These are phyloP conservation scores for Penicillium decumbens DNA, from an alignment of 2,329 filamentous ascomycete genomes.

Conservation along the genomic window DNA sequence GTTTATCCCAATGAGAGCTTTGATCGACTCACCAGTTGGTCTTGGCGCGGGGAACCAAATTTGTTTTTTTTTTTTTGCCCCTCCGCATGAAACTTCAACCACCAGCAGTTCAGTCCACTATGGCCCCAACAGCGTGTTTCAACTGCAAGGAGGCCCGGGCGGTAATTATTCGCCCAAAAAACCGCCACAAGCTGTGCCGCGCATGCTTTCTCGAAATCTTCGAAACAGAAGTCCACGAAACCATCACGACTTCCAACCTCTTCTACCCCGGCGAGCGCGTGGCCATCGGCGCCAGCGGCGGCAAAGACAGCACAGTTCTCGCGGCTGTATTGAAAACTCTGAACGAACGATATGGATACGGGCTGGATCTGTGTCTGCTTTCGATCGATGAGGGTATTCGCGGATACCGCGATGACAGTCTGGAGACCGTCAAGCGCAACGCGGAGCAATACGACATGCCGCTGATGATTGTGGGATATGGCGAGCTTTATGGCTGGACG, in stretches of 20 bases:
- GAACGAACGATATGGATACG: slow-evolving; percentile 84
- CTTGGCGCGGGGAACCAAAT: slow-evolving; percentile 18
- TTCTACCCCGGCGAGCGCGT: slow-evolving; percentile 80
- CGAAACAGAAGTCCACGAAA: slow-evolving; percentile 90
- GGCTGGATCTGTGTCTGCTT: slow-evolving; percentile 76
- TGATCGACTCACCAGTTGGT: slow-evolving; percentile 1
- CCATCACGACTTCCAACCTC: slow-evolving; percentile 73
- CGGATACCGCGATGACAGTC: slow-evolving; percentile 89
- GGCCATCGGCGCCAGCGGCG: slow-evolving; percentile 92
- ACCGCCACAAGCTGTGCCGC: slow-evolving; percentile 88
- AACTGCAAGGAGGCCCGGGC: slow-evolving; percentile 73
- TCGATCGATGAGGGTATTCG: slow-evolving; percentile 97
- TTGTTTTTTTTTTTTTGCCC: slow-evolving; percentile 21
- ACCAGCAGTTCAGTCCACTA: slow-evolving; percentile 34
- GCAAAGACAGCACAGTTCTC: slow-evolving; percentile 94
- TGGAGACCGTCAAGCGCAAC: slow-evolving; percentile 95
- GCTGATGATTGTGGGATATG: slow-evolving; percentile 86
- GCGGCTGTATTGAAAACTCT: slow-evolving; percentile 91
- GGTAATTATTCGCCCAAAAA: slow-evolving; percentile 89
- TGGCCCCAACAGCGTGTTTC: slow-evolving; percentile 74
- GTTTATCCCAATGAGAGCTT: too few relatives aligned
- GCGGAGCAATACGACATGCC: slow-evolving; percentile 86
- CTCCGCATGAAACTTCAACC: slow-evolving; percentile 3
- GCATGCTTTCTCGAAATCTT: slow-evolving; percentile 82
- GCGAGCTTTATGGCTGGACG: slow-evolving; percentile 94